Conservation (phyloP, 208 protist species). For the Trypanosoma mega region DNA sequence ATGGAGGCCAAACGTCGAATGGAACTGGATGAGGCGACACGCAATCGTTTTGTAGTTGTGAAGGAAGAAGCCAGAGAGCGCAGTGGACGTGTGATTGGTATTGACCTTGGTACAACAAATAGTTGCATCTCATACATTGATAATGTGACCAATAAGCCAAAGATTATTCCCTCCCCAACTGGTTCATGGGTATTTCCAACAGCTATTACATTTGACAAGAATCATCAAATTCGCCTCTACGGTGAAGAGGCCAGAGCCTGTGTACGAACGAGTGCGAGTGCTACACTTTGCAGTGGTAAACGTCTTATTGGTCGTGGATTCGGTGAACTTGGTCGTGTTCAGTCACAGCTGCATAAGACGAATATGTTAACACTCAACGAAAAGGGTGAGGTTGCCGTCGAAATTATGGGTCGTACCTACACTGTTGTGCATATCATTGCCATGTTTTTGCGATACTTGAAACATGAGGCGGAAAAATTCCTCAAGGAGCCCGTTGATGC, state of each 20-base stretch:
- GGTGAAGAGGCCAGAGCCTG: constrained; percentile 87
- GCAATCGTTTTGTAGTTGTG: constrained; percentile 73
- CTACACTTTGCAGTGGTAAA: constrained; percentile 90
- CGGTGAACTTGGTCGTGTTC: constrained; percentile 81
- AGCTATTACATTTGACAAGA: constrained; percentile 90
- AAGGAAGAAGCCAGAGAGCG: constrained; percentile 48
- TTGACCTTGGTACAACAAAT: constrained; percentile 99
- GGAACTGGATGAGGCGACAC: constrained; percentile 65
- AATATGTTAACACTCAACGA: constrained; percentile 88
- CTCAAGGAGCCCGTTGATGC: constrained; percentile 80
- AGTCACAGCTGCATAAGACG: constrained; percentile 81
- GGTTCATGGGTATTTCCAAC: constrained; percentile 92
- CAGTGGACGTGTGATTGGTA: constrained; percentile 92
- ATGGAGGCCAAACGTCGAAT: constrained; percentile 75
- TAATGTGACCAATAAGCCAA: constrained; percentile 57
- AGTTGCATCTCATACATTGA: constrained; percentile 95
- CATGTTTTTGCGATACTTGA: constrained; percentile 92
- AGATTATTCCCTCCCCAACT: constrained; percentile 90
- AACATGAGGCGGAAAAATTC: constrained; percentile 82
- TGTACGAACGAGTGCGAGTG: constrained; percentile 82
- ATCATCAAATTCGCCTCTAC: constrained; percentile 84
- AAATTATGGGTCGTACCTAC: constrained; percentile 89
- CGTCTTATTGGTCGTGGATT: constrained; percentile 86
- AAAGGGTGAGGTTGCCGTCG: constrained; percentile 82
- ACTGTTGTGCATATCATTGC: constrained; percentile 91